phyloP scores from a whole-genome alignment of 805 yeast genomes.

The Saccharomyces eubayanus region DNA sequence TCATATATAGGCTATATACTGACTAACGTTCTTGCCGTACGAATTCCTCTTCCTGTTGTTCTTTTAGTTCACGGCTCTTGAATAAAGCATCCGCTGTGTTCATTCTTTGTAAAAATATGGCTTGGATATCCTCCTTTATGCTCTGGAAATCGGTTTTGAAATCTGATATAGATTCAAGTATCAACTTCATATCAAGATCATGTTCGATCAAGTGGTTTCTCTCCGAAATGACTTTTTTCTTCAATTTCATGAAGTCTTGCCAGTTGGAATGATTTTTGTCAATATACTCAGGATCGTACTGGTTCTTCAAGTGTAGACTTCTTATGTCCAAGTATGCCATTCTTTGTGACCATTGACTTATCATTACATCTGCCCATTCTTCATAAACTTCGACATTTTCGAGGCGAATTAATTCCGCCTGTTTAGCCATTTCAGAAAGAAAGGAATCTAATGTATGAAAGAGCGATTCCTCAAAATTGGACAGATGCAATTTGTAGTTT shows the following conservation, averaged over 20 bases:
- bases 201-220: conserved; percentile 44
- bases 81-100: conserved; percentile 20
- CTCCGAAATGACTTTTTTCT: conserved; percentile 44
- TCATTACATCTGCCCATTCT: conserved; percentile 62
- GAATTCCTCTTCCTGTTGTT: conserved; percentile 20
- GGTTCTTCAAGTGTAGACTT: background rate
- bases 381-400: conserved; percentile 58
- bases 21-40: background rate
- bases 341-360: conserved; percentile 55
- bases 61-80: conserved; percentile 44
- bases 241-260: conserved; percentile 52
- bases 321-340: conserved; percentile 36
- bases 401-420: conserved; percentile 33
- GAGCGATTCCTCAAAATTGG: background rate
- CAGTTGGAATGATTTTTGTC: conserved; percentile 38
- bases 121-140: background rate
- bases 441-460: background rate
- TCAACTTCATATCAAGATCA: conserved; percentile 23
- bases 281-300: background rate
- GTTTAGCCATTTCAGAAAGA: conserved; percentile 19
- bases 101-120: background rate
- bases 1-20: background rate
- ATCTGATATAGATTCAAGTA: background rate
- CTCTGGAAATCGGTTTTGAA: background rate
- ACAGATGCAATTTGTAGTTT: conserved; percentile 6